These are phyloP conservation scores for Cyberlindnera xylosilytica DNA, from an alignment of 805 yeast genomes.

Conservation along the genomic window DNA sequence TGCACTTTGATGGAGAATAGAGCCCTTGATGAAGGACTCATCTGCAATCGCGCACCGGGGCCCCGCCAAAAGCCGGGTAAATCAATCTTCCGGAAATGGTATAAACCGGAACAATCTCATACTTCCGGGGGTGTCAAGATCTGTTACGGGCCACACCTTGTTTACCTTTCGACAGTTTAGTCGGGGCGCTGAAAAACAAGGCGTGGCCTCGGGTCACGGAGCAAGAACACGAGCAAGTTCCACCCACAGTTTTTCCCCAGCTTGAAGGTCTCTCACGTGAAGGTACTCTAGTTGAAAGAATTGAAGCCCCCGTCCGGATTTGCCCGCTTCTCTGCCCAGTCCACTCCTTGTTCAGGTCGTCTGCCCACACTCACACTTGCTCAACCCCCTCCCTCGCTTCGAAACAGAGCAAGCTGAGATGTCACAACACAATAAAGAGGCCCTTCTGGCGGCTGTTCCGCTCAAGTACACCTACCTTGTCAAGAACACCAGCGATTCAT, in stretches of 20 bases:
- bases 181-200: not conserved
- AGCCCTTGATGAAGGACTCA: not conserved
- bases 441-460: constrained; percentile 15
- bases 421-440: not conserved
- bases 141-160: constrained; percentile 4
- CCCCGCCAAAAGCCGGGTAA: constrained; percentile 8
- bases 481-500: constrained; percentile 5
- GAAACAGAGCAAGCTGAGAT: not conserved
- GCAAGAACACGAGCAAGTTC: no score
- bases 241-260: no score
- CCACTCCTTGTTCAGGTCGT: no score
- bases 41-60: no score
- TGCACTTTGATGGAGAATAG: no score
- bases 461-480: constrained; percentile 23
- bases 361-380: no score
- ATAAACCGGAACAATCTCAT: not conserved
- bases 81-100: not conserved
- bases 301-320: no score
- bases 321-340: no score
- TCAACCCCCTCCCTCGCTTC: no score
- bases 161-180: constrained; percentile 9
- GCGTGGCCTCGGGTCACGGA: not conserved
- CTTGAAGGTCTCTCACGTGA: no score
- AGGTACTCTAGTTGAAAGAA: no score
- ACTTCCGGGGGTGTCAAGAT: not conserved